Evolutionary conservation across 441 rosid species (phyloP), one percentile per base, ranked within the genome.

Genomic region (Pelargonium myrrhifolium): DNA sequence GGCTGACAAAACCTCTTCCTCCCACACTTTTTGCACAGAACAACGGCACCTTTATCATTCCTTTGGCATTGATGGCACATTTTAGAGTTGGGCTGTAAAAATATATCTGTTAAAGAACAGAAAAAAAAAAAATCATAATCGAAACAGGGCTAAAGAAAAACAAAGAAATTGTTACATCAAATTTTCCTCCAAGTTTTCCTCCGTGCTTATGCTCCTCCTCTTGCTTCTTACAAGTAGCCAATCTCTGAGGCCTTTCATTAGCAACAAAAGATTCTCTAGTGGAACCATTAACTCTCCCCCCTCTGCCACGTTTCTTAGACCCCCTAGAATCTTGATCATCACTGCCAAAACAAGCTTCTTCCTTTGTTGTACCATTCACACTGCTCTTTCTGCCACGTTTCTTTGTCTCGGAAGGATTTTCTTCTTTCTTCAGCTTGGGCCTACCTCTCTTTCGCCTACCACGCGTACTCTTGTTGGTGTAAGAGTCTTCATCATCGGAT

Each of bases 21-120:
- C 35, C 9, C 35, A 59, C 62, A 59, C 35, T 59, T 59, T 4
- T 24, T 14, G 14, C 62, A 59, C 8, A 1, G 22, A 51, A 51
- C 58, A 15, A 59, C 62, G 1, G 17, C 58, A 15, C 58, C 58
- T 51, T 51, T 51, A 14, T 51, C 58, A 51, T 17, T 59, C 3
- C 62, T 0, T 59, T 59, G 62, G 35, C 62, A 59, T 59, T 59
- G 62, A 59, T 59, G 62, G 24, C 62, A 59, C 62, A 59, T 59
- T 24, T 4, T 28, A 28, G 31, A 28, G 31, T 28, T 28, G 31
- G 31, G 31, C 31, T 28, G 31, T 28, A 28, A 28, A 28, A 28
- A 28, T 2, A 3, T 28, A 28, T 28, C 0, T 1, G 31, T 28
- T 28, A 28, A 28, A 28, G 31, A 28, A 28, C 31, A 28, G 31